A percentile compares a stretch with the other conserved stretches of the same genome.
phyloP scores from a whole-genome alignment of 495 filamentous ascomycete genomes.

The Daldinia loculata region DNA sequence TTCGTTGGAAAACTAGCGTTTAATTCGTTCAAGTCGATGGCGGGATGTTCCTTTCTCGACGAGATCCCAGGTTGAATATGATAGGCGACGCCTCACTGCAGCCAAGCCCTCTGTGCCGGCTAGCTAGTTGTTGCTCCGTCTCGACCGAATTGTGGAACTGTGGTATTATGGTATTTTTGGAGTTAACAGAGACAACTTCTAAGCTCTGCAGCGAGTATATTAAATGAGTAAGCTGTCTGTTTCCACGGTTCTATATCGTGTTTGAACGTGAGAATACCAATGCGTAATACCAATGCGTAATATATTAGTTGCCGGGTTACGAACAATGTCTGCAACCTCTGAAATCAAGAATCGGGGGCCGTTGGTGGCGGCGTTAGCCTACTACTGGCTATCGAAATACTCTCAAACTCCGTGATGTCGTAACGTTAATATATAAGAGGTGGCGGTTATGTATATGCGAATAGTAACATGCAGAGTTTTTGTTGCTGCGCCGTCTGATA shows the following conservation, averaged over 20 bases:
- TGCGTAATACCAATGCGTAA: constrained; percentile 31
- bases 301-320: constrained; percentile 18
- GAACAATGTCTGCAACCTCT: constrained; percentile 8
- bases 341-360: constrained; percentile 21
- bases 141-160: constrained; percentile 12
- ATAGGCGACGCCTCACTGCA: constrained; percentile 28
- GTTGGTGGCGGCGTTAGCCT: constrained; percentile 36
- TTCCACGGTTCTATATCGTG: neutral
- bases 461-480: constrained; percentile 21
- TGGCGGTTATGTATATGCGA: constrained; percentile 28
- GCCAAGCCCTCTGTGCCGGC: constrained; percentile 25
- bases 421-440: constrained; percentile 24
- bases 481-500: constrained; percentile 36
- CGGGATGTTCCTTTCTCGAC: constrained; percentile 22
- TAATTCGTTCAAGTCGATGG: constrained; percentile 20
- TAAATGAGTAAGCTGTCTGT: constrained; percentile 19
- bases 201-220: constrained; percentile 9
- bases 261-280: constrained; percentile 14
- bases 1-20: constrained; percentile 6
- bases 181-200: constrained; percentile 5
- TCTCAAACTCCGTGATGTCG: constrained; percentile 18
- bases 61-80: constrained; percentile 8
- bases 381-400: constrained; percentile 17
- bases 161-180: neutral
- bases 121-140: constrained; percentile 13